Evolutionary conservation across 116 monocot species (phyloP).

Genomic region (Dioscorea cayenensis): DNA sequence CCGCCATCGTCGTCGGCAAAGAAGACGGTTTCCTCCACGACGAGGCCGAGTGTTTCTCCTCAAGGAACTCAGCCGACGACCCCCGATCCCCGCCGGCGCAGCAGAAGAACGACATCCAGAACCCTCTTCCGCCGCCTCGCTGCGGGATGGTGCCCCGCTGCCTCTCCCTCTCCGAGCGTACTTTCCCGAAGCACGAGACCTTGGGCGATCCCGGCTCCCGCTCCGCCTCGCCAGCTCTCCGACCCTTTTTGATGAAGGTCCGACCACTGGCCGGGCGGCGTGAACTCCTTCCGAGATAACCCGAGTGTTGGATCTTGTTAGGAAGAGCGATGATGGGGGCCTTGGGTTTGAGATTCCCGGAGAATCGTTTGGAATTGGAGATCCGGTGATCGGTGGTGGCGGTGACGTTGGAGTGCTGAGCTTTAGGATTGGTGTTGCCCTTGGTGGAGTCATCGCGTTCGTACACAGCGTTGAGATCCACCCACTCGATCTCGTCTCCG

Average conservation of each 20-base stretch:
- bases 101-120: slow-evolving; percentile 7
- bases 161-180: slow-evolving; percentile 51
- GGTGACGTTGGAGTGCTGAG: slow-evolving; percentile 11
- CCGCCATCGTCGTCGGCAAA: not conserved
- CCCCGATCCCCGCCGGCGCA: slow-evolving; percentile 7
- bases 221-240: slow-evolving; percentile 17
- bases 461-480: slow-evolving; percentile 25
- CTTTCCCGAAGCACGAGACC: slow-evolving; percentile 84
- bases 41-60: not conserved
- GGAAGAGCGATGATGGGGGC: slow-evolving; percentile 56
- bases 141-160: not conserved
- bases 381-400: slow-evolving; percentile 5
- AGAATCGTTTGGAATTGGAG: slow-evolving; percentile 32
- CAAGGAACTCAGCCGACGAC: not conserved
- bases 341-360: slow-evolving; percentile 20
- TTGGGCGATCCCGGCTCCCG: slow-evolving; percentile 64
- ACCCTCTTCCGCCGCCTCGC: not conserved
- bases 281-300: slow-evolving; percentile 13
- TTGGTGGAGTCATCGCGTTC: slow-evolving; percentile 73
- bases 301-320: slow-evolving; percentile 41
- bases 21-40: not conserved
- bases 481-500: slow-evolving; percentile 24
- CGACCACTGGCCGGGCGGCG: slow-evolving; percentile 12
- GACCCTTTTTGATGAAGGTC: slow-evolving; percentile 35
- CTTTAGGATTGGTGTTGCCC: slow-evolving; percentile 67